phyloP scores from a whole-genome alignment of 1,284 basidiomycete genomes.

The Moniliophthora roreri region DNA sequence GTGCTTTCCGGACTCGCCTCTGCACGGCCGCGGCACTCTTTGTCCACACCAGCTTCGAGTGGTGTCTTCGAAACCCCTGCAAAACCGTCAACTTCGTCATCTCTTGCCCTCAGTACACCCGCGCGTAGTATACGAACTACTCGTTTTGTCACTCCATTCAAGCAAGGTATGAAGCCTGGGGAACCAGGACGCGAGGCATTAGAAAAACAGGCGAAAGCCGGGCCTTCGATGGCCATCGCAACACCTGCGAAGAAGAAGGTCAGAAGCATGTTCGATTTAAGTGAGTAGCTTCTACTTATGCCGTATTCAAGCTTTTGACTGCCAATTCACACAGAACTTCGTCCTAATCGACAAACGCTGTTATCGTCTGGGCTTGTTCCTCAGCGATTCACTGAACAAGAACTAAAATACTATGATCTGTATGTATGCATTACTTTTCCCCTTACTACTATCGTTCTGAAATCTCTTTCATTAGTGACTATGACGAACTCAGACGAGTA shows the following conservation, averaged over 20 bases:
- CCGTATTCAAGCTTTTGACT: conserved; percentile 1
- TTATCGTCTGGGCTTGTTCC: conserved; percentile 55
- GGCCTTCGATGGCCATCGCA: conserved; percentile 5
- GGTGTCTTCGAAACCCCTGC: conserved; percentile 18
- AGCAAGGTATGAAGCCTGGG: conserved; percentile 55
- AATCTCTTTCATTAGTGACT: conserved; percentile 38
- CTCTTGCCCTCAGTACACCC: conserved; percentile 21
- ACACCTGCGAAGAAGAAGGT: conserved; percentile 6
- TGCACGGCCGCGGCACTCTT: conserved; percentile 21
- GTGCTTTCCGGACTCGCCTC: conserved; percentile 14
- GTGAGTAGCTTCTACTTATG: conserved; percentile 34
- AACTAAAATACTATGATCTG: conserved; percentile 64
- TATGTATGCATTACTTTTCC: conserved; percentile 39
- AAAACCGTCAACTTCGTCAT: conserved; percentile 15
- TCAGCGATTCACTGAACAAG: conserved; percentile 46
- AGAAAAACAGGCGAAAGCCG: conserved; percentile 15
- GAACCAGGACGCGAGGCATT: conserved; percentile 43
- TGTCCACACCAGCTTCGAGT: conserved; percentile 17
- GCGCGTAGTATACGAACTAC: conserved; percentile 22
- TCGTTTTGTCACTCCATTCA: conserved; percentile 73
- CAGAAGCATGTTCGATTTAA: conserved; percentile 41
- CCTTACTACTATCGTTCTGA: conserved; percentile 15
- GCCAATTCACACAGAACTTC: conserved; percentile 33
- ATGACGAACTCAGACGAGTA: conserved; percentile 57
- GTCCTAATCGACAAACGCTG: conserved; percentile 43